Evolutionary conservation across 2,329 filamentous ascomycete genomes (phyloP), one percentile per base, ranked within the genome.

Genomic region (Penicillium sp.): DNA sequence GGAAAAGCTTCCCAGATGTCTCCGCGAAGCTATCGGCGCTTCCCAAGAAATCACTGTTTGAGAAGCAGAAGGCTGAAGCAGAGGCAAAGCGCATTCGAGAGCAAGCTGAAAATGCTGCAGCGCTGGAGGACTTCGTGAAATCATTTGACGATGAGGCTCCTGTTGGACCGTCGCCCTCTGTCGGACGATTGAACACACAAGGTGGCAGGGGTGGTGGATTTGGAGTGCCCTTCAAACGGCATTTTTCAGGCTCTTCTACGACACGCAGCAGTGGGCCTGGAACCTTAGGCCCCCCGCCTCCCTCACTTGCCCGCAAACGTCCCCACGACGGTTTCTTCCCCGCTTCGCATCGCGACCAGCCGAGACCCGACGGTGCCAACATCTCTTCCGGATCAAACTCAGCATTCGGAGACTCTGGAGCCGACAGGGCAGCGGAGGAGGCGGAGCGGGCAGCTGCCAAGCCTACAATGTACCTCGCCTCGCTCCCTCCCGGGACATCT

Each of bases 51-150:
- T 95, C 91, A 18, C 82, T 89, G 24, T 96, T 95, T 71, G 92
- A 96, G 76, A 87, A 88, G 65, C 90, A 95, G 72, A 91, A 90
- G 72, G 90, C 90, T 56, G 91, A 96, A 71, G 90, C 90, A 53
- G 91, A 96, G 78, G 91, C 91, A 22, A 96, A 96, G 77, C 87
- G 90, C 55, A 83, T 85, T 63, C 84, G 91, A 62, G 92, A 96
- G 73, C 89, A 88, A 67, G 91, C 88, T 62, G 92, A 96, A 75
- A 95, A 90, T 6, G 90, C 89, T 21, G 91, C 91, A 22, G 91
- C 92, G 1, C 90, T 92, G 72, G 86, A 91, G 64, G 91, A 93
- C 61, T 96, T 96, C 63, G 85, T 94, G 53, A 93, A 93, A 74
- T 91, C 78, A 18, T 82, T 80, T 59, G 80, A 79, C 53, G 79